These are phyloP conservation scores for Hirschioporus abietinus DNA, from an alignment of 768 basidiomycete species.

Conservation along the genomic window DNA sequence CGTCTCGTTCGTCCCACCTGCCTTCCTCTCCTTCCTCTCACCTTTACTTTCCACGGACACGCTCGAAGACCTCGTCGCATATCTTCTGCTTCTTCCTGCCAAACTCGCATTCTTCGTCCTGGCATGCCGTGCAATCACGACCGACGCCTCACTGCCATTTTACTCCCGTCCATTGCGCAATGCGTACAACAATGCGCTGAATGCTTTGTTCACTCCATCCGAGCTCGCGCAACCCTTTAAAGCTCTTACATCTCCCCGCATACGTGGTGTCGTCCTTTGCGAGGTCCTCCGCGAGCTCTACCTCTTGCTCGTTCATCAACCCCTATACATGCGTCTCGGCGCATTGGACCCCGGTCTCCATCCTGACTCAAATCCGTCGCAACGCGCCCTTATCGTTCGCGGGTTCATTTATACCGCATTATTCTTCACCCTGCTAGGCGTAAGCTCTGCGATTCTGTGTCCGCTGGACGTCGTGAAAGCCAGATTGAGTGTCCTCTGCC, in stretches of 20 bases:
- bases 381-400: neutral
- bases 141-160: neutral
- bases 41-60: neutral
- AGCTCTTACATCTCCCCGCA: neutral
- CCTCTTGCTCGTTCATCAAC: neutral
- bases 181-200: neutral
- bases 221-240: neutral
- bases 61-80: neutral
- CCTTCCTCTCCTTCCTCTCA: neutral
- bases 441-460: neutral
- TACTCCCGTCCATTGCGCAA: neutral
- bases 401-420: neutral
- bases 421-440: neutral
- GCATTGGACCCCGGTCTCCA: neutral
- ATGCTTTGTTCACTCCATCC: neutral
- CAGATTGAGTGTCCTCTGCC: neutral
- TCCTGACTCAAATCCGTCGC: neutral
- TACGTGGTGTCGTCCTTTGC: neutral
- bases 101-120: neutral
- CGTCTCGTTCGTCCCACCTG: neutral
- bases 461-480: neutral
- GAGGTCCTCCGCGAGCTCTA: neutral
- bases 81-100: neutral
- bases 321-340: neutral
- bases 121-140: neutral